Conservation (phyloP, 2,329 filamentous ascomycete species). For the Fusarium pseudonygamai region DNA sequence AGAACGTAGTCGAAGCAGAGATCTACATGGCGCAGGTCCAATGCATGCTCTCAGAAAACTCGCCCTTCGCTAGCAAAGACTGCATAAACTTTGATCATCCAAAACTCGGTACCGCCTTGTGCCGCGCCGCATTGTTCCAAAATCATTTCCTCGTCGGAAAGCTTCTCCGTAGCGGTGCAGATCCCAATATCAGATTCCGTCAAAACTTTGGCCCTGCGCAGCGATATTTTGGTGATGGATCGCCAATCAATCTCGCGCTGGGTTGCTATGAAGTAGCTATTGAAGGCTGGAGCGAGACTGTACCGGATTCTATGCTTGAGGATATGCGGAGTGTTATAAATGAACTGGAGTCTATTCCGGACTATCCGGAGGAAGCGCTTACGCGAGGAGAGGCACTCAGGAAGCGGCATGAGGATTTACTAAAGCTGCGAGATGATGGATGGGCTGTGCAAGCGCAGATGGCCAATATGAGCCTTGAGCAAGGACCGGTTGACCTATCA, state of each 20-base stretch:
- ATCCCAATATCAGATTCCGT: not conserved
- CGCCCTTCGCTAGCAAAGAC: not conserved
- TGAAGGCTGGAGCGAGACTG: not conserved
- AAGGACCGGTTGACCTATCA: not conserved
- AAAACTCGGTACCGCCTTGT: not conserved
- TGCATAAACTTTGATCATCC: not conserved
- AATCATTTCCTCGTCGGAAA: not conserved
- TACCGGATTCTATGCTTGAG: not conserved
- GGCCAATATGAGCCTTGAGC: not conserved
- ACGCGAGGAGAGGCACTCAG: not conserved
- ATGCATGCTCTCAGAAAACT: not conserved
- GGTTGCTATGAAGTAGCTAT: not conserved
- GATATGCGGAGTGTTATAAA: not conserved
- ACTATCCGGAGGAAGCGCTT: not conserved
- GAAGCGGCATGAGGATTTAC: not conserved
- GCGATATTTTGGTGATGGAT: not conserved
- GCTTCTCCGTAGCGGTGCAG: not conserved
- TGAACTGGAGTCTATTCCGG: not conserved
- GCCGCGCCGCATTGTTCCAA: not conserved
- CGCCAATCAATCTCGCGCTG: accelerated
- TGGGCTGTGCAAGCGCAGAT: not conserved
- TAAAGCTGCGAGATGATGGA: not conserved
- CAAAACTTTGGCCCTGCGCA: not conserved
- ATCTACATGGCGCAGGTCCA: not conserved
- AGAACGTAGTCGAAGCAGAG: not conserved